Base-by-base conservation (phyloP, 2,329 filamentous ascomycete genomes). In the Calonectria henricotiae region DNA sequence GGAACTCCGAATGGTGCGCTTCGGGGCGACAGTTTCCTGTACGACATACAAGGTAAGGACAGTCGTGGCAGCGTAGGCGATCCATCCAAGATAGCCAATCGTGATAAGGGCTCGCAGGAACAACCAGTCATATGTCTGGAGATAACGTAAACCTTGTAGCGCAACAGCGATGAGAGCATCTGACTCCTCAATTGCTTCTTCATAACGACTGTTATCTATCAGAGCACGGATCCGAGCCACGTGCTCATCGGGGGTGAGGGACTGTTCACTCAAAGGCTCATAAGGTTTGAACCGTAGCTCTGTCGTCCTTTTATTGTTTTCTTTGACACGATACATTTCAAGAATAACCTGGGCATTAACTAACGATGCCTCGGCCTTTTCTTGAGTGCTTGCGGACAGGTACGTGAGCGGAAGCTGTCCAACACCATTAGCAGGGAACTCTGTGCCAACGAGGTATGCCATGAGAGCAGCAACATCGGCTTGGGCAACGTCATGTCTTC, bases 51-150 rank as follows among this genome's bases (percentile, higher is more conserved):
- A 85, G 79, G 98, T 93, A 71, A 98, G 88, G 58, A 98, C 95
- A 0, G 93, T 97, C 0, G 94, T 96, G 62, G 97, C 85, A 2
- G 95, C 94, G 82, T 95, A 99, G 1, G 93, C 92, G 79, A 98
- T 97, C 96, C 96, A 99, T 23, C 96, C 96, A 8, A 98, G 84
- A 78, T 98, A 99, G 20, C 96, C 96, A 13, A 93, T 80, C 2
- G 96, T 98, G 70, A 99, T 93, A 61, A 99, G 87, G 2, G 94
- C 93, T 70, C 96, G 89, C 41, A 99, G 85, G 83, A 99, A 99
- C 2, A 99, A 87, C 96, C 96, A 99, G 84, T 99, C 96, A 78
- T 99, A 99, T 0, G 95, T 99, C 82, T 99, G 96, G 30, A 99
- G 88, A 80, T 99, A 99, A 62, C 96, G 90, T 70, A 99, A 85